Conservation (phyloP, 108 stramenopile species). For the Fistulifera pelliculosa region DNA sequence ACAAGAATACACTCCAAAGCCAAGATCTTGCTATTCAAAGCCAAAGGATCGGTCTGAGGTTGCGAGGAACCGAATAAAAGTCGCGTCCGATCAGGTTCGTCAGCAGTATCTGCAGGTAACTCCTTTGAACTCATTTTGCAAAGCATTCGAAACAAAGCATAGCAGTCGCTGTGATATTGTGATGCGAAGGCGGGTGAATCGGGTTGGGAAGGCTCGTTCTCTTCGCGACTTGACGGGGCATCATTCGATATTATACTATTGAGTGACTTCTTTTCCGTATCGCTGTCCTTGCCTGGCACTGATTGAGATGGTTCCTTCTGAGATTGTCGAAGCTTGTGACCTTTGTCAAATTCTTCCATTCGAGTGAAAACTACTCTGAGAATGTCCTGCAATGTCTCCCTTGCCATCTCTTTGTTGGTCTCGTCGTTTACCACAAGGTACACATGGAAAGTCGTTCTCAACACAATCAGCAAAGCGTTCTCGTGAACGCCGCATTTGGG, state of each 20-base stretch:
- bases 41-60: slow-evolving; percentile 61
- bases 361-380: slow-evolving; percentile 79
- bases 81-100: slow-evolving; percentile 20
- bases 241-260: neutral
- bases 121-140: slow-evolving; percentile 90
- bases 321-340: slow-evolving; percentile 8
- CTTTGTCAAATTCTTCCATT: slow-evolving; percentile 79
- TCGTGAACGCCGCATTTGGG: slow-evolving; percentile 84
- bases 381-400: slow-evolving; percentile 87
- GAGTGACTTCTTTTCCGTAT: neutral
- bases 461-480: slow-evolving; percentile 82
- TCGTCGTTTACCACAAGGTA: slow-evolving; percentile 79
- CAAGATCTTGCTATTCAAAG: slow-evolving; percentile 83
- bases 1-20: slow-evolving; percentile 86
- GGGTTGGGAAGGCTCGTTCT: neutral
- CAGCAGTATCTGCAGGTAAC: slow-evolving; percentile 57
- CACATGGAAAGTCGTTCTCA: slow-evolving; percentile 90
- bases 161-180: slow-evolving; percentile 90
- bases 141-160: slow-evolving; percentile 90
- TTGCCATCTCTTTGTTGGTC: slow-evolving; percentile 70
- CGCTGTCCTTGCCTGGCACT: neutral
- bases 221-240: neutral
- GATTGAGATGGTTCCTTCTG: slow-evolving; percentile 2
- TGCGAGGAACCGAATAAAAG: slow-evolving; percentile 25
- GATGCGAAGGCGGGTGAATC: slow-evolving; percentile 45